Evolutionary conservation across 805 yeast species (phyloP), one percentile per base, ranked within the genome.

Genomic region (Cyberlindnera sargentensis): DNA sequence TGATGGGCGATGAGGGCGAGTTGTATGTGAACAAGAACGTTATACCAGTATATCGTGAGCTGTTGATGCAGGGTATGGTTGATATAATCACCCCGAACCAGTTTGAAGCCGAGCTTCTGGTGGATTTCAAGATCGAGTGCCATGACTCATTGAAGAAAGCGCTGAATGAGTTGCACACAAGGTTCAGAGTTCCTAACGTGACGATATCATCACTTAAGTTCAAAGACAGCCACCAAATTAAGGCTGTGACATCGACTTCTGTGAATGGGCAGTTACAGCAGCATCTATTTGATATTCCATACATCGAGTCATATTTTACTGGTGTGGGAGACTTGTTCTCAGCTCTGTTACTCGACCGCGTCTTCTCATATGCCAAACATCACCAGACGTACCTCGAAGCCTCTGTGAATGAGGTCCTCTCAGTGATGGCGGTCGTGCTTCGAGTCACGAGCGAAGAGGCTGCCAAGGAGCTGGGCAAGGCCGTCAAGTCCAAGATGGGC

Each of bases 301-400:
- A 71, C 31, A 75, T 87, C 35, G 78, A 82, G 43, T 81, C 91
- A 5, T 88, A 91, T 60, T 91, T 90, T 64, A 87, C 96, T 0
- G 98, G 98, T 2, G 95, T 93, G 0, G 98, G 98, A 6, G 98
- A 90, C 56, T 63, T 90, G 35, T 90, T 91, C 54, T 82, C 95
- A 0, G 91, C 95, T 0, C 61, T 90, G 34, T 61, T 89, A 30
- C 53, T 86, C 5, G 95, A 84, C 60, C 73, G 85, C 51, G 65
- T 81, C 28, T 67, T 62, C 51, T 59, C 34, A 49, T 51, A n/a
- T 36, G 51, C n/a, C 24, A 27, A 36, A 7, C 4, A 8, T 6
- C 28, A 26, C 4, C 7, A 36, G 31, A 27, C 6, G 11, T 36
- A 47, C 31, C 52, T 68, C 28, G 48, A 56, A 2, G 42, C 43